phyloP scores from a whole-genome alignment of 768 basidiomycete genomes.

The Lactarius hatsudake region DNA sequence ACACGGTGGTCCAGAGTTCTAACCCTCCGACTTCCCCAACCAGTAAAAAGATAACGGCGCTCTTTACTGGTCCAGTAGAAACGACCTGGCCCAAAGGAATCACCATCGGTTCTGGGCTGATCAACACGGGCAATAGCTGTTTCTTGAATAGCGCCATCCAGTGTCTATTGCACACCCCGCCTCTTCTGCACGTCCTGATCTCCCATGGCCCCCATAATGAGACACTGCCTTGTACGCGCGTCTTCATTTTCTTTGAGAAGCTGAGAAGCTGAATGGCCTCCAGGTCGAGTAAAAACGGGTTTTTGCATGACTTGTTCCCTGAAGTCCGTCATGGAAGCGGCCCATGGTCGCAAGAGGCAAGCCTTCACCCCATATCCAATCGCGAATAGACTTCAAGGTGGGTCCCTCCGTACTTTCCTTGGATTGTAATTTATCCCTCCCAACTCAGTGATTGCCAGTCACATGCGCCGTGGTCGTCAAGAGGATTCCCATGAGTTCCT shows the following conservation, averaged over 20 bases:
- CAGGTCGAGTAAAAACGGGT: conserved; percentile 42
- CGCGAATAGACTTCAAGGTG: conserved; percentile 67
- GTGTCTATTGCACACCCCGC: conserved; percentile 89
- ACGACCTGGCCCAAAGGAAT: conserved; percentile 56
- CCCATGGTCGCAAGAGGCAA: conserved; percentile 42
- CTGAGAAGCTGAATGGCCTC: neutral
- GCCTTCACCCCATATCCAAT: conserved; percentile 66
- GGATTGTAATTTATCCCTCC: conserved; percentile 20
- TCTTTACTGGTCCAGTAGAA: conserved; percentile 53
- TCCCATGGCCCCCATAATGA: conserved; percentile 47
- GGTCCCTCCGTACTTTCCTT: conserved; percentile 1
- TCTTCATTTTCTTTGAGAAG: neutral
- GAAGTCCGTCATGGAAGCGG: conserved; percentile 51
- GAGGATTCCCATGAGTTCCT: conserved; percentile 99
- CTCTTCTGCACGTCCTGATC: conserved; percentile 63
- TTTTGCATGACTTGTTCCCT: conserved; percentile 85
- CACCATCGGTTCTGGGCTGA: conserved; percentile 59
- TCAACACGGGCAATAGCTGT: conserved; percentile 91
- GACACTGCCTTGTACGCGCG: conserved; percentile 55
- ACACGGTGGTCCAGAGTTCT: conserved; percentile 6
- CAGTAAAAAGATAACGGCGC: conserved; percentile 22
- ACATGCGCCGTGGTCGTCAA: conserved; percentile 87
- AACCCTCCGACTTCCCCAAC: conserved; percentile 20
- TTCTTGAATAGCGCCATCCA: conserved; percentile 95
- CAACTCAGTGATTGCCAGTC: conserved; percentile 77